Conservation (phyloP, 2,329 filamentous ascomycete genomes). For the Dactylellina cionopaga region DNA sequence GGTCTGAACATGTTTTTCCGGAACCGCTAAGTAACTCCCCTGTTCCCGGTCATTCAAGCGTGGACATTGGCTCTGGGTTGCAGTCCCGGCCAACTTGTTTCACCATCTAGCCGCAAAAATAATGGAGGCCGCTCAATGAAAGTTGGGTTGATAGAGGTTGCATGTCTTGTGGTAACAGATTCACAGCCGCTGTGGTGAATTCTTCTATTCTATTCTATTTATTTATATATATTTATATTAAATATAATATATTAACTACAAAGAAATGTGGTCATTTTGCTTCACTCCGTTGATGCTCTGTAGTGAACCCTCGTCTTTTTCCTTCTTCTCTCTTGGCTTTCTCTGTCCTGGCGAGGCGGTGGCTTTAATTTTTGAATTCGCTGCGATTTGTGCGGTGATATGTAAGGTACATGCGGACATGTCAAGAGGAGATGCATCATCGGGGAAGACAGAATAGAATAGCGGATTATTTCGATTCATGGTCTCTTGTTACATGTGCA, state of each 20-base stretch:
- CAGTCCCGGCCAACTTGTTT: slow-evolving; percentile 50
- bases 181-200: too few relatives aligned
- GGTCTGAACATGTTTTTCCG: slow-evolving; percentile 40
- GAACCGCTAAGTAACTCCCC: slow-evolving; percentile 27
- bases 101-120: slow-evolving; percentile 52
- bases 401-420: neutral
- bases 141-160: too few relatives aligned
- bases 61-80: slow-evolving; percentile 42
- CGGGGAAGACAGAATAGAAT: neutral
- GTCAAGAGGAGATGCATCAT: neutral
- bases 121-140: too few relatives aligned
- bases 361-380: too few relatives aligned
- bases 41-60: slow-evolving; percentile 26
- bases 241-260: too few relatives aligned
- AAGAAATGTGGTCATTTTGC: too few relatives aligned
- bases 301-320: neutral
- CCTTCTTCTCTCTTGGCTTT: neutral
- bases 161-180: neutral
- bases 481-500: slow-evolving; percentile 50
- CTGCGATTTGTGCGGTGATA: too few relatives aligned
- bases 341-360: too few relatives aligned
- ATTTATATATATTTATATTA: too few relatives aligned
- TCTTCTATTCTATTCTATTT: too few relatives aligned
- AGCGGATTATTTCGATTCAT: slow-evolving; percentile 23
- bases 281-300: too few relatives aligned